Percentiles rank a stretch among this genome's conserved stretches.
These are phyloP conservation scores for Chaetomium fimeti DNA, from an alignment of 495 filamentous ascomycete genomes.

Conservation along the genomic window DNA sequence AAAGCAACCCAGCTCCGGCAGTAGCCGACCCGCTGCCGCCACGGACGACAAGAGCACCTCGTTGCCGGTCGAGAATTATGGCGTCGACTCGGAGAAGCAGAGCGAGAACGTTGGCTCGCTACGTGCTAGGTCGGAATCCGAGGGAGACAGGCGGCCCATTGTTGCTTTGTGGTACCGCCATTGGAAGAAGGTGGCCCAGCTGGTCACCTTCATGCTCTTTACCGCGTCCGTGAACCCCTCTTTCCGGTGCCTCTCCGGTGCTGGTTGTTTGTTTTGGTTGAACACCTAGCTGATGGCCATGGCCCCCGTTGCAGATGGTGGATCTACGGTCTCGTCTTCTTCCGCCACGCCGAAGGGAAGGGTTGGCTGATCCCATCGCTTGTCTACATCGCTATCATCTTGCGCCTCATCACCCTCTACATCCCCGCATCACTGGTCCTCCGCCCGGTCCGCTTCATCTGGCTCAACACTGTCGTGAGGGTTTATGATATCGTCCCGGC, in stretches of 20 bases:
- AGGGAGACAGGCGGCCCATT: background rate
- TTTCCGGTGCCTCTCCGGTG: background rate
- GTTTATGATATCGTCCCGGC: constrained; percentile 59
- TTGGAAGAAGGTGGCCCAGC: constrained; percentile 23
- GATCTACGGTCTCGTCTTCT: constrained; percentile 75
- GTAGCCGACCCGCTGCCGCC: constrained; percentile 8
- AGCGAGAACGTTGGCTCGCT: constrained; percentile 30
- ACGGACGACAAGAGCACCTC: constrained; percentile 17
- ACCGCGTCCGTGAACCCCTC: constrained; percentile 29
- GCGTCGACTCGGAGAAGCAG: constrained; percentile 32
- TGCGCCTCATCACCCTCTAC: constrained; percentile 72
- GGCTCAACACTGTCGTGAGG: constrained; percentile 59
- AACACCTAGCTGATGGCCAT: constrained; percentile 14
- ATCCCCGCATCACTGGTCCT: constrained; percentile 65
- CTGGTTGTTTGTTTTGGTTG: constrained; percentile 8
- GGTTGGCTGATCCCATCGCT: constrained; percentile 86
- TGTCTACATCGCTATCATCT: constrained; percentile 68
- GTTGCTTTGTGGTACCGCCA: constrained; percentile 6
- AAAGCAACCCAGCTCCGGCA: constrained; percentile 18
- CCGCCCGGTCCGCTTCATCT: constrained; percentile 62
- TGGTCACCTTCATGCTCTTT: constrained; percentile 23
- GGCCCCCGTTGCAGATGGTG: constrained; percentile 64
- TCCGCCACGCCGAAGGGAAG: constrained; percentile 67
- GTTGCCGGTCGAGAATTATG: constrained; percentile 21
- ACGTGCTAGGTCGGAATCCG: constrained; percentile 7